Base-by-base conservation (phyloP, 2,329 filamentous ascomycete species). In the Ceratocystis cacaofunesta region DNA sequence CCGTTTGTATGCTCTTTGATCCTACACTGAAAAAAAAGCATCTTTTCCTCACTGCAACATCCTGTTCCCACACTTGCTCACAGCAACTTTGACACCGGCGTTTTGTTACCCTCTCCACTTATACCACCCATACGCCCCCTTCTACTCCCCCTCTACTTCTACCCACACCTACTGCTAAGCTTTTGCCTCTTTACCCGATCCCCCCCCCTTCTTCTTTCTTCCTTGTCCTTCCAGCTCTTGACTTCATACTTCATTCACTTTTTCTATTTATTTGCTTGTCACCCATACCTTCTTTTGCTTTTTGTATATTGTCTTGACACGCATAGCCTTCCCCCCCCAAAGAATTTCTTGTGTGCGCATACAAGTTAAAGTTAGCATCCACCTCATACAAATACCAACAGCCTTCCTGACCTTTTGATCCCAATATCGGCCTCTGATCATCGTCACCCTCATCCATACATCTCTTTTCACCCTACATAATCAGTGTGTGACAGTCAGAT, bases 51-150 rank as follows among this genome's bases (percentile, higher is more conserved):
- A 17, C 55, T 58, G 55, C 55, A 58, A 30, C 55, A 58, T 36
- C 32, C 55, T 58, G n/a, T 10, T 58, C 55, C 55, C 30, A 58
- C 55, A 36, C 28, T 36, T 36, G 55, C 17, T 17, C 17, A 32
- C 12, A n/a, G 17, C 32, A 30, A 32, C 55, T 32, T 58, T 58
- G 55, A 32, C 28, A 58, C 55, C 55, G 28, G 55, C 30, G 55
- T 58, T 22, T 32, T 58, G 55, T 36, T 58, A 58, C 55, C 36
- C 55, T 58, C 55, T 58, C 55, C 55, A 58, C 55, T 58, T 58
- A 58, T 58, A 58, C 55, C 55, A 58, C 22, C 6, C 10, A 30
- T 57, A 57, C 52, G 48, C 32, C 36, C 48, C n/a, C 48, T 25
- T 25, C 22, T 52, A 52, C 55, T 10, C 52, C 55, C 30, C 55